phyloP scores from a whole-genome alignment of 192 early-diverging fungal genomes.

The Chytriomyces sp. region DNA sequence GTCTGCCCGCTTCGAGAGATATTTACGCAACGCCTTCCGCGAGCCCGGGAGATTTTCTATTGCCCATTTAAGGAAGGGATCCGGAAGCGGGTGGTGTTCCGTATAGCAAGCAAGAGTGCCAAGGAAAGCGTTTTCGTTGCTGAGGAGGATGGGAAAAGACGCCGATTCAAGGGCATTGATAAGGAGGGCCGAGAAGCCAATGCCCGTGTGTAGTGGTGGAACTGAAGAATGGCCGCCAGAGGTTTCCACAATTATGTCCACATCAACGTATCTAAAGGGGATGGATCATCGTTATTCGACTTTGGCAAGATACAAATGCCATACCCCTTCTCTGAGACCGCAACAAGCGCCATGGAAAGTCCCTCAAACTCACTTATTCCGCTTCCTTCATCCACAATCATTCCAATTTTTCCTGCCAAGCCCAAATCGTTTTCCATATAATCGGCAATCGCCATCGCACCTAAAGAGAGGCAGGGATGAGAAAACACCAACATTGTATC shows the following conservation, averaged over 20 bases:
- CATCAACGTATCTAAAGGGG: conserved; percentile 33
- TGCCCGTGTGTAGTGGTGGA: conserved; percentile 45
- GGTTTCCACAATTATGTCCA: conserved; percentile 28
- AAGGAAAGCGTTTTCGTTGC: conserved; percentile 31
- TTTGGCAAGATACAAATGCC: neutral
- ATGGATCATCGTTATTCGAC: too few relatives aligned
- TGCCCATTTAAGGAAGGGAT: conserved; percentile 26
- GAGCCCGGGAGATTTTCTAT: conserved; percentile 14
- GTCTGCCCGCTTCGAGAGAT: neutral
- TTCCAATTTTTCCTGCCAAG: conserved; percentile 28
- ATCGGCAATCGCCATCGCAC: neutral
- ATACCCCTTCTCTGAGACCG: conserved; percentile 45
- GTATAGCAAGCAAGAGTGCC: conserved; percentile 26
- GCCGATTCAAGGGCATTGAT: conserved; percentile 30
- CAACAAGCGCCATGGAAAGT: conserved; percentile 29
- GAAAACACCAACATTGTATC: too few relatives aligned
- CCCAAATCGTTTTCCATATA: conserved; percentile 1
- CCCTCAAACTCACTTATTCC: conserved; percentile 10
- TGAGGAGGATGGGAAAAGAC: conserved; percentile 6
- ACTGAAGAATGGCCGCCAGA: conserved; percentile 47
- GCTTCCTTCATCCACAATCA: conserved; percentile 47
- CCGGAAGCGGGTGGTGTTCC: conserved; percentile 15
- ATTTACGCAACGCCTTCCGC: conserved; percentile 10
- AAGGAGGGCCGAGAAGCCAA: conserved; percentile 31
- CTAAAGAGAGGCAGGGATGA: too few relatives aligned